Evolutionary conservation across 202 grass and related monocot genomes (phyloP).

Genomic region (Setaria viridis): DNA sequence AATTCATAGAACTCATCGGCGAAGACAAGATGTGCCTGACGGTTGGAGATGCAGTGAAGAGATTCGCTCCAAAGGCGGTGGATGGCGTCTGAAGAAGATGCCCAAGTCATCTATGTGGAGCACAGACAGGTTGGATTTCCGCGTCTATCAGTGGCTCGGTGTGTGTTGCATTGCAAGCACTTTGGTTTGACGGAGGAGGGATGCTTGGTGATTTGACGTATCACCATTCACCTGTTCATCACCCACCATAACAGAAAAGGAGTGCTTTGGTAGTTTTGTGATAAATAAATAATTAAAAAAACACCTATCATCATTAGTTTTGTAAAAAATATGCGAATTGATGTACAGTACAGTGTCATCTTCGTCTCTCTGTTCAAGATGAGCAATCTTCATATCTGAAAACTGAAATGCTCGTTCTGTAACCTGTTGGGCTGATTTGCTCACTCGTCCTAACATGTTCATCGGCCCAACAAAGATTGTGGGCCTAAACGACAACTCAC

Average conservation of each 20-base stretch:
- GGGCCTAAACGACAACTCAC: background rate
- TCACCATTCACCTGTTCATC: background rate
- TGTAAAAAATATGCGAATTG: background rate
- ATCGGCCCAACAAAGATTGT: background rate
- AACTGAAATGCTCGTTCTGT: background rate
- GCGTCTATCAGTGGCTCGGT: background rate
- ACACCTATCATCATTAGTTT: background rate
- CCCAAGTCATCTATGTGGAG: background rate
- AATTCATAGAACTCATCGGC: conserved; percentile 63
- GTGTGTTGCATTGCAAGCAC: background rate
- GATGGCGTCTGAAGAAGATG: conserved; percentile 52
- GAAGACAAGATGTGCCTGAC: conserved; percentile 75
- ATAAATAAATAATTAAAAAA: background rate
- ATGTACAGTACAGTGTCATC: background rate
- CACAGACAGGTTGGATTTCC: background rate
- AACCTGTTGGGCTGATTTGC: background rate
- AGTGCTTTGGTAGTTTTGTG: background rate
- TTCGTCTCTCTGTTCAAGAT: background rate
- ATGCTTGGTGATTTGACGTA: background rate
- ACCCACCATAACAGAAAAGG: background rate
- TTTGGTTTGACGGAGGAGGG: background rate
- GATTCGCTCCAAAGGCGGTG: conserved; percentile 47
- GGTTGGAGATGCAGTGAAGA: conserved; percentile 62
- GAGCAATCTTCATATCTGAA: background rate
- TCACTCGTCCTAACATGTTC: background rate